Evolutionary conservation across 2,329 filamentous ascomycete species (phyloP).

Genomic region (Pezizomycotina sp.): DNA sequence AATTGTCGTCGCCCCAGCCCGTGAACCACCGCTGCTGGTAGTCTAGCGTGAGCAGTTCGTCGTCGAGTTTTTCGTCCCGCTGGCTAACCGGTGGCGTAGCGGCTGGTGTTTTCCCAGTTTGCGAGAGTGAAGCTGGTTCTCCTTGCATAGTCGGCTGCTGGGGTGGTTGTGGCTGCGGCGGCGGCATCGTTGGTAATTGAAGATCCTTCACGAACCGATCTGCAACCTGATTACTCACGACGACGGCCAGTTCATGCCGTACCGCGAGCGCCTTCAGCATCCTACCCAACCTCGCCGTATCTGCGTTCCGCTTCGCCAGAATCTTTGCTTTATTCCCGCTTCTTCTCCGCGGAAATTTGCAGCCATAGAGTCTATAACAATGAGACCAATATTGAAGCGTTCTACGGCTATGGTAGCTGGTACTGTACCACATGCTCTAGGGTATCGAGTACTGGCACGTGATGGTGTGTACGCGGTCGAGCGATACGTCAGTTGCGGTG

Average conservation of each 20-base stretch:
- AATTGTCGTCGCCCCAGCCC: conserved; percentile 21
- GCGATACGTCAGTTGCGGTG: conserved; percentile 38
- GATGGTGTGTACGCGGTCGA: conserved; percentile 64
- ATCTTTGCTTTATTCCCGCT: conserved; percentile 30
- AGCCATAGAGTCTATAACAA: conserved; percentile 81
- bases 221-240: conserved; percentile 88
- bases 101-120: conserved; percentile 1
- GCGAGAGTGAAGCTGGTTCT: not conserved
- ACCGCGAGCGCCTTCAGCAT: conserved; percentile 61
- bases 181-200: conserved; percentile 9
- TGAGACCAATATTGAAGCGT: conserved; percentile 58
- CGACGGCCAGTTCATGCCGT: conserved; percentile 59
- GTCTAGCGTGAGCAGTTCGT: conserved; percentile 18
- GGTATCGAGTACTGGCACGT: conserved; percentile 75
- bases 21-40: conserved; percentile 24
- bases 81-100: conserved; percentile 1
- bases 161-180: conserved; percentile 5
- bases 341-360: conserved; percentile 93
- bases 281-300: conserved; percentile 61
- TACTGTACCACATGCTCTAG: conserved; percentile 91
- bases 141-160: not conserved
- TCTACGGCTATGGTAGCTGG: conserved; percentile 76
- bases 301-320: conserved; percentile 58
- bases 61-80: conserved; percentile 8
- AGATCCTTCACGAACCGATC: conserved; percentile 50